A percentile compares a stretch with the other conserved stretches of the same genome.
Evolutionary conservation across 73 alveolate species (phyloP).

Genomic region (Paramecium sexaurelia): DNA sequence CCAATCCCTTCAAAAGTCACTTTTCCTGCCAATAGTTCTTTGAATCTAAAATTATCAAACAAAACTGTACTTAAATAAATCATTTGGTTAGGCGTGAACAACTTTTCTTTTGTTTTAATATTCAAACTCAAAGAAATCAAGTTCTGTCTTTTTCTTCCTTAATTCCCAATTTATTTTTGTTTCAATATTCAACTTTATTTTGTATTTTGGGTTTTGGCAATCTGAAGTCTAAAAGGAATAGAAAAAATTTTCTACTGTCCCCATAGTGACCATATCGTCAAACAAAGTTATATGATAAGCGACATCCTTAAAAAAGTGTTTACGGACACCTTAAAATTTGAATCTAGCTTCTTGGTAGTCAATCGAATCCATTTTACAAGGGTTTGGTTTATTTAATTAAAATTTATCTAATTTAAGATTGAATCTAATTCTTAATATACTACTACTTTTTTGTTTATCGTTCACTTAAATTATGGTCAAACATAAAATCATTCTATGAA

Average conservation of each 20-base stretch:
- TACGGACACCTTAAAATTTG: constrained; percentile 14
- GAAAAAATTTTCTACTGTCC: background rate
- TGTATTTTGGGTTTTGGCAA: constrained; percentile 8
- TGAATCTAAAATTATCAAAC: background rate
- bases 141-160: background rate
- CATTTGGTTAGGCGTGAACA: background rate
- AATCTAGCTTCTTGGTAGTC: constrained; percentile 29
- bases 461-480: background rate
- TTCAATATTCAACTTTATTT: background rate
- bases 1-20: constrained; percentile 2
- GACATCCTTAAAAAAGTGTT: background rate
- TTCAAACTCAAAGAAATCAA: background rate
- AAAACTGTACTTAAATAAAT: constrained; percentile 8
- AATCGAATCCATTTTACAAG: background rate
- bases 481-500: background rate
- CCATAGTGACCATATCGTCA: constrained; percentile 32
- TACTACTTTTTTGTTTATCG: background rate
- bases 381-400: background rate
- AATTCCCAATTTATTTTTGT: constrained; percentile 1
- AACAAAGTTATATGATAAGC: constrained; percentile 1
- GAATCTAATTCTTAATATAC: background rate
- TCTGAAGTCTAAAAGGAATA: background rate
- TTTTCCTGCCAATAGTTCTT: constrained; percentile 15
- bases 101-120: background rate
- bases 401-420: background rate